Evolutionary conservation across 2,329 filamentous ascomycete species (phyloP).

Genomic region (Cordyceps pruinosa): DNA sequence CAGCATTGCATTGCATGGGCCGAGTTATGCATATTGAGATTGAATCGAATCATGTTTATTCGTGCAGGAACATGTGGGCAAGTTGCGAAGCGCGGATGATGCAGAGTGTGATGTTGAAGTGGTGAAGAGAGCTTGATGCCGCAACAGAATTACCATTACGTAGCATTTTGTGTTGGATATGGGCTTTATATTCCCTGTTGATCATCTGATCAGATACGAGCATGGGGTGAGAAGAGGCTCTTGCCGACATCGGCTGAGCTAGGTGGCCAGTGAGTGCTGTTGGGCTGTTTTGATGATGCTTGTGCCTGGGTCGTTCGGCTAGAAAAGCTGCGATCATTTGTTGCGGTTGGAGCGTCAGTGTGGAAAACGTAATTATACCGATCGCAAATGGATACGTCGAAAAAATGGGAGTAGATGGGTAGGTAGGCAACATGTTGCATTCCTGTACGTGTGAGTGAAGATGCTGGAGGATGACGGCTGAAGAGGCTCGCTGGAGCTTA

Average conservation of each 20-base stretch:
- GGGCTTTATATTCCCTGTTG: not conserved
- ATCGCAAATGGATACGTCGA: too few relatives aligned
- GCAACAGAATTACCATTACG: not conserved
- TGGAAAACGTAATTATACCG: too few relatives aligned
- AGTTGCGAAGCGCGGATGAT: not conserved
- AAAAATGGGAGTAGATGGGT: too few relatives aligned
- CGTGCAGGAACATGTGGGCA: not conserved
- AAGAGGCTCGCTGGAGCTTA: too few relatives aligned
- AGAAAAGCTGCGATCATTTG: too few relatives aligned
- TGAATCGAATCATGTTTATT: not conserved
- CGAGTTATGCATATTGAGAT: not conserved
- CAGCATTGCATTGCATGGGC: slow-evolving; percentile 8
- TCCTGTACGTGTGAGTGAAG: too few relatives aligned
- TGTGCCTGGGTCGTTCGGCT: too few relatives aligned
- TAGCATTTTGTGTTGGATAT: not conserved
- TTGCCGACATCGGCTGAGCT: slow-evolving; percentile 1
- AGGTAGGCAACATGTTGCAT: too few relatives aligned
- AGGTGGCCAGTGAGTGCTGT: too few relatives aligned
- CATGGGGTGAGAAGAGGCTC: not conserved
- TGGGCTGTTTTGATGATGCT: not conserved
- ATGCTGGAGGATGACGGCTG: too few relatives aligned
- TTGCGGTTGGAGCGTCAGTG: too few relatives aligned
- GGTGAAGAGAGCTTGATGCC: not conserved
- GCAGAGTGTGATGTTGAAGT: not conserved
- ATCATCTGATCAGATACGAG: not conserved